Conservation (phyloP, 108 stramenopile genomes). For the Fistulifera solaris region DNA sequence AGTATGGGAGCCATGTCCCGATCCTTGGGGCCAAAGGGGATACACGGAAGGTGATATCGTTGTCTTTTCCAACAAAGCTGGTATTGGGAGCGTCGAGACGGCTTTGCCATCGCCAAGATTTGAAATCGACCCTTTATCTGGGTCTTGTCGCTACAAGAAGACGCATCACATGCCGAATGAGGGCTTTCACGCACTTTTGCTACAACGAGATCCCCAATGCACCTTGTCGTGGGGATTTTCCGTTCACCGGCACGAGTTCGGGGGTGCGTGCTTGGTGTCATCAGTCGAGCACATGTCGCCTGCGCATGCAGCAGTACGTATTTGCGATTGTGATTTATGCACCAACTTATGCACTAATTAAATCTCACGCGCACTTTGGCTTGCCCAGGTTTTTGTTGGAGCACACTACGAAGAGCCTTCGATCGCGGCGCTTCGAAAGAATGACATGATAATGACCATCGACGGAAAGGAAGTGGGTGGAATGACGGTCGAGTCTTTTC, state of each 20-base stretch:
- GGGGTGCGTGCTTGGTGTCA: conserved; percentile 68
- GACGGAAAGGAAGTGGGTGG: conserved; percentile 63
- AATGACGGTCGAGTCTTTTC: conserved; percentile 47
- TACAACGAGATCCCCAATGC: conserved; percentile 43
- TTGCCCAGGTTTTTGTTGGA: conserved; percentile 1
- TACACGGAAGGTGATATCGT: conserved; percentile 52
- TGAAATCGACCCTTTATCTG: conserved; percentile 34
- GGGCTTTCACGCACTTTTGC: conserved; percentile 37
- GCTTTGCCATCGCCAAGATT: conserved; percentile 33
- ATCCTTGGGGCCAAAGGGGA: conserved; percentile 66
- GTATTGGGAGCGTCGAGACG: conserved; percentile 22
- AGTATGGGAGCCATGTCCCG: conserved; percentile 39
- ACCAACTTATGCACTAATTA: too few relatives aligned
- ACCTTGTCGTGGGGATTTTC: conserved; percentile 62
- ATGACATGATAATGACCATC: conserved; percentile 67
- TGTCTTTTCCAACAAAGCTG: conserved; percentile 29
- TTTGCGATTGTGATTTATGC: background rate
- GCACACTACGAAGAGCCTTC: conserved; percentile 1
- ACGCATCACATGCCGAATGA: conserved; percentile 54
- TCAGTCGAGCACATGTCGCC: conserved; percentile 50
- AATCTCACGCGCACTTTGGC: background rate
- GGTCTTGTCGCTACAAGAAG: conserved; percentile 34
- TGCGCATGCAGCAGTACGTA: conserved; percentile 60
- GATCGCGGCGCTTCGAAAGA: conserved; percentile 24
- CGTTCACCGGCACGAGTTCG: conserved; percentile 54